phyloP scores from a whole-genome alignment of 2,329 filamentous ascomycete species.

The Ophiostoma triangulosporum region DNA sequence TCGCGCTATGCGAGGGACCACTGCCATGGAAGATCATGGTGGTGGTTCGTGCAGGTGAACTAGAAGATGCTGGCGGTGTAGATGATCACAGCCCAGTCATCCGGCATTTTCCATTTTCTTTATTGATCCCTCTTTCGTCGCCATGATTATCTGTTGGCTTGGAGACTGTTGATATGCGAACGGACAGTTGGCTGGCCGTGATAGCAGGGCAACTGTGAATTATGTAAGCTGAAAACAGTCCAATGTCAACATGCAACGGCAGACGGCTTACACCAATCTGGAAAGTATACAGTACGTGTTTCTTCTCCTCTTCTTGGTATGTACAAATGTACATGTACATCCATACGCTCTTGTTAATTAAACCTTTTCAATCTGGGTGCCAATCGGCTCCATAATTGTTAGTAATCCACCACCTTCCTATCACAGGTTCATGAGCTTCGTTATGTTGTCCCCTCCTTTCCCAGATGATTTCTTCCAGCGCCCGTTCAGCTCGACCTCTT shows the following conservation, averaged over 20 bases:
- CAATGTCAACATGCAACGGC: not conserved
- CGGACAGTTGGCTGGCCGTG: not conserved
- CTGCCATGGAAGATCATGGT: not conserved
- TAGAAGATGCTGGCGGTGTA: not conserved
- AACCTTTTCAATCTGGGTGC: conserved; percentile 4
- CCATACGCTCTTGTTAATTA: not conserved
- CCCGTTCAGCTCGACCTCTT: not conserved
- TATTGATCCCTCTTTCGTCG: too few relatives aligned
- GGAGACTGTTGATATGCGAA: conserved; percentile 5
- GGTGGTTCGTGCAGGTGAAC: not conserved
- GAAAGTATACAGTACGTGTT: not conserved
- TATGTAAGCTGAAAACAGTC: not conserved
- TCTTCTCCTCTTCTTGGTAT: not conserved
- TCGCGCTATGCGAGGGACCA: not conserved
- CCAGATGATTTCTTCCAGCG: not conserved
- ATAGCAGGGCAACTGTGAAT: not conserved
- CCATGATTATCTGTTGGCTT: not conserved
- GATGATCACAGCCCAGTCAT: too few relatives aligned
- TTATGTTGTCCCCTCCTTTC: not conserved
- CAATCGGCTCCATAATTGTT: not conserved
- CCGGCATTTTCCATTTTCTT: too few relatives aligned
- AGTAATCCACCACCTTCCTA: too few relatives aligned
- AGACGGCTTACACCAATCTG: conserved; percentile 4
- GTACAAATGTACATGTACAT: not conserved
- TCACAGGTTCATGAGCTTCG: too few relatives aligned